Percentiles rank a stretch among this genome's conserved stretches.
phyloP scores from a whole-genome alignment of 2,329 filamentous ascomycete species.

The Didymellaceae sp. region DNA sequence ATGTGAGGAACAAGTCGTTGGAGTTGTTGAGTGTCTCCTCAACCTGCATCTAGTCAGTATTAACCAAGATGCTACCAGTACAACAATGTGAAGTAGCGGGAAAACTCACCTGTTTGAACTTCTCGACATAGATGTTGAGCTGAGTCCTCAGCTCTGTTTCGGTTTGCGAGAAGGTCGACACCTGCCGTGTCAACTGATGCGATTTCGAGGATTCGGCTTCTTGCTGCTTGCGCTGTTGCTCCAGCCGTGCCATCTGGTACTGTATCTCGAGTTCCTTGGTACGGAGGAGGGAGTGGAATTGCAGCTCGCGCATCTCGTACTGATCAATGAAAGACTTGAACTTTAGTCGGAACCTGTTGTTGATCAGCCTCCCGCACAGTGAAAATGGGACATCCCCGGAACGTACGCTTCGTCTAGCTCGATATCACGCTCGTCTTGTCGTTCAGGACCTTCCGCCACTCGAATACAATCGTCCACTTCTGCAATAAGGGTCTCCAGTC shows the following conservation, averaged over 20 bases:
- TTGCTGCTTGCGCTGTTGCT: constrained; percentile 87
- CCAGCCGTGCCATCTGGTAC: constrained; percentile 84
- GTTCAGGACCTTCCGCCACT: constrained; percentile 79
- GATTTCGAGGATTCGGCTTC: constrained; percentile 81
- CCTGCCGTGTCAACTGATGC: constrained; percentile 85
- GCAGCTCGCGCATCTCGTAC: constrained; percentile 92
- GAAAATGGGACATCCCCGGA: not conserved
- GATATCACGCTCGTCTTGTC: constrained; percentile 78
- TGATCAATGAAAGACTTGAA: constrained; percentile 97
- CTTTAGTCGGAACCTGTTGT: constrained; percentile 67
- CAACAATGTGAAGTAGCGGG: constrained; percentile 24
- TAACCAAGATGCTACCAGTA: constrained; percentile 47
- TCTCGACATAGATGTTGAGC: constrained; percentile 97
- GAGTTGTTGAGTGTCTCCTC: constrained; percentile 98
- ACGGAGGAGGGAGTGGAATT: constrained; percentile 89
- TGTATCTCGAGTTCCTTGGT: constrained; percentile 97
- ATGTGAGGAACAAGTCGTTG: constrained; percentile 95
- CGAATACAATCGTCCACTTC: constrained; percentile 90
- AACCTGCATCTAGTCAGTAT: constrained; percentile 72
- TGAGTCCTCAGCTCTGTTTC: constrained; percentile 93
- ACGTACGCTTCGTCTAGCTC: constrained; percentile 88
- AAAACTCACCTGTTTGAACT: constrained; percentile 91
- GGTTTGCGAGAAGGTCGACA: constrained; percentile 94
- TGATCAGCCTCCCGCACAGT: constrained; percentile 17
- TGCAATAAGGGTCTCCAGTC: constrained; percentile 78